Base-by-base conservation (phyloP, 106 monocot species). In the Dendrobium nobile region DNA sequence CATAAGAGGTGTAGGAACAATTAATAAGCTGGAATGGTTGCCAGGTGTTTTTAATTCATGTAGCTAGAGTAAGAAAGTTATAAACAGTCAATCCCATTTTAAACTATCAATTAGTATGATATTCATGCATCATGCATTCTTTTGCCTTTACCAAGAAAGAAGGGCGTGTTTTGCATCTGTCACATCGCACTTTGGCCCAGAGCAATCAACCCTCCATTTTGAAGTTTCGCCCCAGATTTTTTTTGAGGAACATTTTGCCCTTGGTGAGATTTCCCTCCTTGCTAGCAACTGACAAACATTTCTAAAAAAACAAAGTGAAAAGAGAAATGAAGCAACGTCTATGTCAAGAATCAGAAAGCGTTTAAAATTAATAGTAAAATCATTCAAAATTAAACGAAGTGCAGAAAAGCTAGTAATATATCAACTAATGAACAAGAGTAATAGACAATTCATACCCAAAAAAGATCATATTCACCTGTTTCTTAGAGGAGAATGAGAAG, bases 221-320 rank as follows among this genome's bases (percentile, higher is more conserved):
- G 79, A 83, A 73, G 77, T 47, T 79, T 59, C 67, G 0, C 67
- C 83, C 88, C 82, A 84, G 2, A 92, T 67, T 58, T 41, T 89
- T 79, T 88, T 92, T 4, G 85, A 85, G n/a, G 85, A 84, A 41
- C 81, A 77, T 77, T 82, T 98, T 76, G 85, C 68, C 79, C 81
- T 88, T 77, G 97, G 94, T 67, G 92, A 92, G 48, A 98, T 87
- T 79, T 98, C 97, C 78, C 97, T 88, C 84, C 77, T 84, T 78
- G 90, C 84, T 86, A 98, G 80, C 41, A 95, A 75, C 78, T 54
- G 82, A 56, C 74, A 89, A 40, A 98, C 81, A 82, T 91, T 98
- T 80, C 82, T 90, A 65, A 74, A 3, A 80, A 7, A 44, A 82
- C 41, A 76, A 67, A 28, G 27, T 47, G n/a, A 70, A 72, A 54